A percentile compares a stretch with the other conserved stretches of the same genome.
Evolutionary conservation across 176 grass and related monocot genomes (phyloP).

Genomic region (Avena insularis): DNA sequence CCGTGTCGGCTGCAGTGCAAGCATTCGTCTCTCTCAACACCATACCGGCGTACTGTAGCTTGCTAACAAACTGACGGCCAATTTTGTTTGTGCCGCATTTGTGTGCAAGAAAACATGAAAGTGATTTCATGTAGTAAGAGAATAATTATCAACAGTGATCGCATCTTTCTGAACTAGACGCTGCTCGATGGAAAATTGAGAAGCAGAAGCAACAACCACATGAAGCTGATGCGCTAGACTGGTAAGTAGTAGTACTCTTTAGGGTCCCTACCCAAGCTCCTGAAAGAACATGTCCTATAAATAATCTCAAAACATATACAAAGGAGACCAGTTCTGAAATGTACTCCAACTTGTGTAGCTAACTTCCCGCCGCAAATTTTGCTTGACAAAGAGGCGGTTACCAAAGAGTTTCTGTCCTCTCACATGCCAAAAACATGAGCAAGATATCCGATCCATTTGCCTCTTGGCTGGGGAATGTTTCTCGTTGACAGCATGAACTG

Average conservation of each 20-base stretch:
- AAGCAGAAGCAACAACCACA: slow-evolving; percentile 19
- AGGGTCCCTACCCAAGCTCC: background rate
- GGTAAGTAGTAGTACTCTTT: too few species aligned
- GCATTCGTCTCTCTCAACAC: background rate
- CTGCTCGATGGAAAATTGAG: slow-evolving; percentile 4
- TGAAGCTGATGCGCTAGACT: background rate
- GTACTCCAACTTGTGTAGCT: slow-evolving; percentile 14
- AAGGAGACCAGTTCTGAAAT: slow-evolving; percentile 7
- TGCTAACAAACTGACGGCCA: background rate
- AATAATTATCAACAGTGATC: background rate
- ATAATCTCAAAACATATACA: background rate
- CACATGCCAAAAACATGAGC: slow-evolving; percentile 48
- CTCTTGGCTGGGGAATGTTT: slow-evolving; percentile 1
- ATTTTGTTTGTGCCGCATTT: background rate
- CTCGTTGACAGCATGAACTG: slow-evolving; percentile 16
- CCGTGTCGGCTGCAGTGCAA: background rate
- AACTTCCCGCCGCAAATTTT: slow-evolving; percentile 43
- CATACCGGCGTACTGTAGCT: background rate
- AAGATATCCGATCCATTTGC: background rate
- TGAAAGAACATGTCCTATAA: background rate
- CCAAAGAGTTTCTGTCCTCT: background rate
- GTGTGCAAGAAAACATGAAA: background rate
- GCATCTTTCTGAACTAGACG: slow-evolving; percentile 9
- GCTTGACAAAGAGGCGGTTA: background rate
- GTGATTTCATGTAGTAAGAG: background rate